phyloP scores from a whole-genome alignment of 1,284 basidiomycete species.

The Fistulina hepatica region DNA sequence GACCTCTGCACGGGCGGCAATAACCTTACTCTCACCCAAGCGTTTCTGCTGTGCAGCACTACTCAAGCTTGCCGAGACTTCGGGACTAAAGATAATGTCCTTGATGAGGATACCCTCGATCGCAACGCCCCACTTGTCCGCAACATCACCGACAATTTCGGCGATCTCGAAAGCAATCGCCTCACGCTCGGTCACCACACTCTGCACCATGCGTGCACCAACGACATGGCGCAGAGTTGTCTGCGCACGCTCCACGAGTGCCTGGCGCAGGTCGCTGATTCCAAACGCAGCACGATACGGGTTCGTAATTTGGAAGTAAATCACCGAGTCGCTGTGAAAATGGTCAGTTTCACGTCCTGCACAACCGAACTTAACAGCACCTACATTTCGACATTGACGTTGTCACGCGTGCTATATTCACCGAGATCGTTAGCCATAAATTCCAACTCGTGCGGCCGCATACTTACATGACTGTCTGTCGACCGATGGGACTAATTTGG shows the following conservation, averaged over 20 bases:
- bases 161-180: conserved; percentile 94
- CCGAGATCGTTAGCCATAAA: neutral
- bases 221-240: conserved; percentile 94
- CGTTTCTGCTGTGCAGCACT: conserved; percentile 93
- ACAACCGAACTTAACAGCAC: conserved; percentile 11
- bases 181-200: conserved; percentile 88
- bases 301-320: conserved; percentile 82
- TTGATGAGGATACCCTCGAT: conserved; percentile 93
- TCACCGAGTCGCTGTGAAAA: conserved; percentile 65
- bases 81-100: conserved; percentile 87
- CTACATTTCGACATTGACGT: conserved; percentile 80
- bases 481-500: conserved; percentile 79
- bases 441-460: neutral
- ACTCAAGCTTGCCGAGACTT: conserved; percentile 83
- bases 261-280: conserved; percentile 80
- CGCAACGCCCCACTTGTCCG: conserved; percentile 89
- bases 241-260: conserved; percentile 88
- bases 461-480: conserved; percentile 68
- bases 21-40: conserved; percentile 92
- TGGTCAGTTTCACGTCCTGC: conserved; percentile 10
- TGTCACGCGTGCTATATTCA: conserved; percentile 62
- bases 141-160: conserved; percentile 83
- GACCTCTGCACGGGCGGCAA: conserved; percentile 93
- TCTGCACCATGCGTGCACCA: conserved; percentile 78
- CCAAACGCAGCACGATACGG: conserved; percentile 91